These are phyloP conservation scores for Claviceps sp. DNA, from an alignment of 2,329 filamentous ascomycete genomes.

Conservation along the genomic window DNA sequence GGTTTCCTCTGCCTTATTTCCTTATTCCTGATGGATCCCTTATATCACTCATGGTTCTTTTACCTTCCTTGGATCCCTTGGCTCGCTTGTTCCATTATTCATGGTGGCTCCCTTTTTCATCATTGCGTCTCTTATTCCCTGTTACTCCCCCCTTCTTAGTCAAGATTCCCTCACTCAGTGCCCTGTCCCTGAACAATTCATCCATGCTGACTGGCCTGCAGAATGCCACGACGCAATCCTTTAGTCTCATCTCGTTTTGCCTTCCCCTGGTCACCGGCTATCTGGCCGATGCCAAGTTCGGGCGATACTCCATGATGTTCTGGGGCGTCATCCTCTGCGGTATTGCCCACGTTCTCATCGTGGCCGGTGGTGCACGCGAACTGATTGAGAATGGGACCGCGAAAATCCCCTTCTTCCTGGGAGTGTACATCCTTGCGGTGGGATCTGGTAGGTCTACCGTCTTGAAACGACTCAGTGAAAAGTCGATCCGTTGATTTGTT, in stretches of 20 bases:
- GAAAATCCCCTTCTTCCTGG: conserved; percentile 46
- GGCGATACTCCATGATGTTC: conserved; percentile 60
- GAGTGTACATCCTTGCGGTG: conserved; percentile 37
- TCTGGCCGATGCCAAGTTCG: conserved; percentile 54
- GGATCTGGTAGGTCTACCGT: conserved; percentile 36
- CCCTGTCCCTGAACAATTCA: too few relatives aligned
- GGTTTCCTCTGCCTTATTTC: conserved; percentile 13
- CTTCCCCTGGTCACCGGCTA: conserved; percentile 42
- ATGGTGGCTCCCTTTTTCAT: too few relatives aligned
- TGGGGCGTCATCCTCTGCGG: conserved; percentile 55
- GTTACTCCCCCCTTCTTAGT: too few relatives aligned
- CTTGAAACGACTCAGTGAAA: too few relatives aligned
- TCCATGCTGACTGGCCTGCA: conserved; percentile 7
- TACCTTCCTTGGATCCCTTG: too few relatives aligned
- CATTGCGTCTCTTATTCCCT: too few relatives aligned
- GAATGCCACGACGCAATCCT: conserved; percentile 28
- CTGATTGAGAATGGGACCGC: conserved; percentile 31
- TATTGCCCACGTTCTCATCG: conserved; percentile 54
- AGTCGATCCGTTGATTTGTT: too few relatives aligned
- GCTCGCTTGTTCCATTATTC: too few relatives aligned
- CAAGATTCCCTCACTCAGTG: too few relatives aligned
- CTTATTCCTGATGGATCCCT: conserved; percentile 16
- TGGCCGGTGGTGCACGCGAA: conserved; percentile 39
- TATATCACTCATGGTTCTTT: conserved; percentile 14
- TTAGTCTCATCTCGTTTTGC: conserved; percentile 42